phyloP scores from a whole-genome alignment of 2,329 filamentous ascomycete genomes.

The Arachnopeziza araneosa region DNA sequence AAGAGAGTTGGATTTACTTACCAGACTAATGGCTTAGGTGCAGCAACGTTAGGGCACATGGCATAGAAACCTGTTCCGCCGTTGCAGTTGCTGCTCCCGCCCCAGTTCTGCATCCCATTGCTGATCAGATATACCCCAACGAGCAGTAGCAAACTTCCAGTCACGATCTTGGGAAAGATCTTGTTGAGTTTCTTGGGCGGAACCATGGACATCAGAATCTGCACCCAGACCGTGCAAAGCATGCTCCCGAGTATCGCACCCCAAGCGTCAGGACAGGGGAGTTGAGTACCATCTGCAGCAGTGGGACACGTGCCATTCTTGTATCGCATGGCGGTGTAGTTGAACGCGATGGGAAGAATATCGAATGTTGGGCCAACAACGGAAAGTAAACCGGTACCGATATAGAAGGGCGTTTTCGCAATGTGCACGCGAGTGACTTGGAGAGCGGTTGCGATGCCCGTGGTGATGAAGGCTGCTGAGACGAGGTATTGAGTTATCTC shows the following conservation, averaged over 20 bases:
- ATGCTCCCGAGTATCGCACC: constrained; percentile 56
- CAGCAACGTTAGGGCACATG: constrained; percentile 52
- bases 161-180: constrained; percentile 64
- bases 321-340: constrained; percentile 59
- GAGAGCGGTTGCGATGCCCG: constrained; percentile 57
- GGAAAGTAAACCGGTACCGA: constrained; percentile 61
- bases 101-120: constrained; percentile 62
- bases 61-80: constrained; percentile 42
- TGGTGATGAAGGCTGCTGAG: constrained; percentile 63
- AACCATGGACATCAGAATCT: constrained; percentile 60
- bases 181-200: constrained; percentile 53
- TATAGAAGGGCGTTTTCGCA: constrained; percentile 54
- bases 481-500: constrained; percentile 59
- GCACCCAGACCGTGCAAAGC: constrained; percentile 45
- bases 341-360: constrained; percentile 58
- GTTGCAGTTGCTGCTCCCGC: constrained; percentile 54
- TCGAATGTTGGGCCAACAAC: constrained; percentile 65
- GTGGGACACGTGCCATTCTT: constrained; percentile 55
- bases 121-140: constrained; percentile 61
- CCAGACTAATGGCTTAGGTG: constrained; percentile 55
- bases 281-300: constrained; percentile 47
- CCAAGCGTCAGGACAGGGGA: constrained; percentile 62
- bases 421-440: constrained; percentile 64
- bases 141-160: constrained; percentile 60
- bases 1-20: constrained; percentile 5